Conservation (phyloP, 2,329 filamentous ascomycete genomes). For the Fusarium ramigenum region DNA sequence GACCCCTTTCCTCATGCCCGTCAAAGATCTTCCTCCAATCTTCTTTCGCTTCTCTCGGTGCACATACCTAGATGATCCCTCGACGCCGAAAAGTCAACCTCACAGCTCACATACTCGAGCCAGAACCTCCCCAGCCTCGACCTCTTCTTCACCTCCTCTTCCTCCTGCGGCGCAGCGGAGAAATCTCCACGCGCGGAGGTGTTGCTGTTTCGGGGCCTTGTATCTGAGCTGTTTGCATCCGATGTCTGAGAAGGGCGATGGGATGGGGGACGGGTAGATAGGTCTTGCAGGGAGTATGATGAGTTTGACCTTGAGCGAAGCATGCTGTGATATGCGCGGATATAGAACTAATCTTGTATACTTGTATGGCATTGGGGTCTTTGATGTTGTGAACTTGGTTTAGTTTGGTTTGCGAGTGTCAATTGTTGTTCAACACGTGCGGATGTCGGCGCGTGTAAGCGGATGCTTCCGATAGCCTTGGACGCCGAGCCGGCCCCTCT, state of each 20-base stretch:
- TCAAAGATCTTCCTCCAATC: conserved; percentile 28
- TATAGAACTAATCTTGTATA: not conserved
- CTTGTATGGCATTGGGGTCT: too few species aligned
- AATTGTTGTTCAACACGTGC: conserved; percentile 5
- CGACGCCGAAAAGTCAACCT: conserved; percentile 36
- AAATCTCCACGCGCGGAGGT: conserved; percentile 25
- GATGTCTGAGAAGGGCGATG: not conserved
- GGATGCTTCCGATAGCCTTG: conserved; percentile 8
- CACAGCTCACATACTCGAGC: conserved; percentile 37
- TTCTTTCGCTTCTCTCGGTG: not conserved
- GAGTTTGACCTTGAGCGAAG: conserved; percentile 27
- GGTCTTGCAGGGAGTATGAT: conserved; percentile 38
- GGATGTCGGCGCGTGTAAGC: conserved; percentile 24
- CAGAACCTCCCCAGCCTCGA: conserved; percentile 29
- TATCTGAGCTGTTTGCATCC: not conserved
- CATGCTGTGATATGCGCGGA: conserved; percentile 13
- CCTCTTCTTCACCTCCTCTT: not conserved
- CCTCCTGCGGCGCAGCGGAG: conserved; percentile 37
- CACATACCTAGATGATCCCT: conserved; percentile 43
- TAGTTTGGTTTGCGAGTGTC: conserved; percentile 1
- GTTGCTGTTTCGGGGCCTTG: conserved; percentile 14
- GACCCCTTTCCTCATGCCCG: not conserved
- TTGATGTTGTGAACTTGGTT: not conserved
- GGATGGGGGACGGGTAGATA: not conserved
- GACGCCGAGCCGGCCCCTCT: conserved; percentile 27